Evolutionary conservation across 2,329 filamentous ascomycete species (phyloP).

Genomic region (Nannizziopsis barbatae): DNA sequence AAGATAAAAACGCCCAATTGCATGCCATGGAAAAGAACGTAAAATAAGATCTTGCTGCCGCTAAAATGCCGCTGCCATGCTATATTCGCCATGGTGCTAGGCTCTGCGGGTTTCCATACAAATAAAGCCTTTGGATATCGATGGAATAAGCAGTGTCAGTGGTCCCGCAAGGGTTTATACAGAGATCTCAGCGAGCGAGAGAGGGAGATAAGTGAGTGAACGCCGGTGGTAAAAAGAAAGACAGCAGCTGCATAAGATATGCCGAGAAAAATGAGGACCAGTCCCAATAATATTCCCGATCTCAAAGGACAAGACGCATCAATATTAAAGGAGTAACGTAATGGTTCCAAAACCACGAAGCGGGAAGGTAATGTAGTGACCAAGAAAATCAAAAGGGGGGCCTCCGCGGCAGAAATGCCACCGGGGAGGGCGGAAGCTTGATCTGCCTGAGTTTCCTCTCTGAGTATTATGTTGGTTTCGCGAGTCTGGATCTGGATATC

Average conservation of each 20-base stretch:
- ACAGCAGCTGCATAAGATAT: neutral
- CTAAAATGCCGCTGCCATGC: conserved; percentile 49
- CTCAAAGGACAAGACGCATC: conserved; percentile 4
- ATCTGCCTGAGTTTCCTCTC: neutral
- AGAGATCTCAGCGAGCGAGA: neutral
- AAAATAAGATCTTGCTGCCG: conserved; percentile 62
- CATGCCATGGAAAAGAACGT: conserved; percentile 67
- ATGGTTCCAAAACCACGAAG: conserved; percentile 6
- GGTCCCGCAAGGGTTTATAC: neutral
- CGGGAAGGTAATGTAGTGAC: neutral
- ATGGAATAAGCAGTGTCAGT: neutral
- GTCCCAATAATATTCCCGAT: conserved; percentile 1
- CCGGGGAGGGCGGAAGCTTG: neutral
- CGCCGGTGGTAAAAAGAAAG: neutral
- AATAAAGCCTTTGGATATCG: neutral
- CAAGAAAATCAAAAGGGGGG: neutral
- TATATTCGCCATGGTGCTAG: conserved; percentile 11
- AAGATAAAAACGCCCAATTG: conserved; percentile 70
- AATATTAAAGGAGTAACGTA: conserved; percentile 10
- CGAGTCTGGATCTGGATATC: conserved; percentile 9
- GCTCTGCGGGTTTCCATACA: conserved; percentile 5
- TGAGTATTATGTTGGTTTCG: conserved; percentile 6
- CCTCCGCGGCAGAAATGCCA: conserved; percentile 5
- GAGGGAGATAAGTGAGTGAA: neutral
- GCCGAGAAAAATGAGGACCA: neutral